Evolutionary conservation across 2,329 filamentous ascomycete genomes (phyloP).

Genomic region (Monilinia aucupariae): DNA sequence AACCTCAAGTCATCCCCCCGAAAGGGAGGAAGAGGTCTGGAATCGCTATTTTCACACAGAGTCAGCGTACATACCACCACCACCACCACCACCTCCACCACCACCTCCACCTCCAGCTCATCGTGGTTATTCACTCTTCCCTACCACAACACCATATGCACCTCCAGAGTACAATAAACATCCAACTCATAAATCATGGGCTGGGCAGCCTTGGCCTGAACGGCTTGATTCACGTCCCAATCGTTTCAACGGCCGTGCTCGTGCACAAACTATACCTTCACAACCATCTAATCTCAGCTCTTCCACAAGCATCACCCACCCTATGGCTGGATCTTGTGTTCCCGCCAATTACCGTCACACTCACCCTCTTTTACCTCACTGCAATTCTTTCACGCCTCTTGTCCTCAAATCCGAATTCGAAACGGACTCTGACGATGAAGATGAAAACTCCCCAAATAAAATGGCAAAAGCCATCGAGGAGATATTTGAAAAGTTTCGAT

Average conservation of each 20-base stretch:
- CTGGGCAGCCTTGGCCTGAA: constrained; percentile 11
- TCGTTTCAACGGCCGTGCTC: constrained; percentile 1
- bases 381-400: constrained; percentile 2
- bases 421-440: constrained; percentile 14
- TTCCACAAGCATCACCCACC: not conserved
- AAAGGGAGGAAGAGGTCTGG: constrained; percentile 15
- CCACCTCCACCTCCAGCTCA: not conserved
- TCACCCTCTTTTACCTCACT: not conserved
- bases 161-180: constrained; percentile 3
- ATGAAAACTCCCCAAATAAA: constrained; percentile 9
- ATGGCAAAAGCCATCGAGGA: constrained; percentile 17
- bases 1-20: constrained; percentile 8
- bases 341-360: constrained; percentile 1
- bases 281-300: constrained; percentile 6
- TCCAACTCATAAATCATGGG: constrained; percentile 15
- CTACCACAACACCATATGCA: not conserved
- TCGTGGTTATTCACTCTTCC: constrained; percentile 10
- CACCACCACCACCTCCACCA: not conserved
- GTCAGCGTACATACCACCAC: not conserved
- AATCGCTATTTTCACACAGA: constrained; percentile 12
- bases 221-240: constrained; percentile 11
- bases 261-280: constrained; percentile 8
- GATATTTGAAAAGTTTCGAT: constrained; percentile 16
- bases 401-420: constrained; percentile 13
- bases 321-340: not conserved